Percentiles rank a stretch among this genome's conserved stretches.
Conservation (phyloP, 2,329 filamentous ascomycete genomes). For the Plenodomus lindquistii region DNA sequence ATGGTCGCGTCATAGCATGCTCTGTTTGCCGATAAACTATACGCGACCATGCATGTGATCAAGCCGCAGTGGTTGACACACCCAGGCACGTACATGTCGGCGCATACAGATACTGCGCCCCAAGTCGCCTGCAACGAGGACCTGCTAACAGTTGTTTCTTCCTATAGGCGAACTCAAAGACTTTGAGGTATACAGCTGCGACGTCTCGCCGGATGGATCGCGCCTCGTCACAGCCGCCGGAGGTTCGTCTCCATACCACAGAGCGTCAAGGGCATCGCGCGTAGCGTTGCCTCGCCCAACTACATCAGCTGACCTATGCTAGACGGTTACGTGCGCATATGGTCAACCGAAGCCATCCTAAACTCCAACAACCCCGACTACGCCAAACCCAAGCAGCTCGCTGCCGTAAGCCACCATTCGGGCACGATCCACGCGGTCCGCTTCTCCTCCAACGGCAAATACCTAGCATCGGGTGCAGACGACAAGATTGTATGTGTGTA, state of each 20-base stretch:
- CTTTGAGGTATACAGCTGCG: conserved; percentile 97
- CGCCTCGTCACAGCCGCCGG: conserved; percentile 92
- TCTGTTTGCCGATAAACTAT: conserved; percentile 11
- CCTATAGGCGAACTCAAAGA: conserved; percentile 87
- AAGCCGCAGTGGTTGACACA: conserved; percentile 96
- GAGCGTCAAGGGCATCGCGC: conserved; percentile 15
- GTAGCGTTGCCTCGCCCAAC: conserved; percentile 17
- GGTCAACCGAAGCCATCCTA: conserved; percentile 94
- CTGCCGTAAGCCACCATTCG: conserved; percentile 97
- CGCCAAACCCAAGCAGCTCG: conserved; percentile 84
- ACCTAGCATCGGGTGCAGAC: conserved; percentile 94
- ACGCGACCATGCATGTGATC: conserved; percentile 64
- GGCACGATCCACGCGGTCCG: conserved; percentile 96
- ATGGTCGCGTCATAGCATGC: conserved; percentile 36
- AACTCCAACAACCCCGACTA: conserved; percentile 74
- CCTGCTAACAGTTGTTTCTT: conserved; percentile 19
- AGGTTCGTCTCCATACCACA: conserved; percentile 59
- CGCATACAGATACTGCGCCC: conserved; percentile 7
- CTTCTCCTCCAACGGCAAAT: conserved; percentile 93
- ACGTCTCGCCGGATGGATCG: conserved; percentile 92
- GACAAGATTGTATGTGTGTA: conserved; percentile 99
- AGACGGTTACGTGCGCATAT: conserved; percentile 97
- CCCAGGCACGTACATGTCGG: conserved; percentile 64
- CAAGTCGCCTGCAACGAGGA: background rate
- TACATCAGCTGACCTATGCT: conserved; percentile 19